These are phyloP conservation scores for Protea cynaroides DNA, from an alignment of 164 flowering plant genomes.

Conservation along the genomic window DNA sequence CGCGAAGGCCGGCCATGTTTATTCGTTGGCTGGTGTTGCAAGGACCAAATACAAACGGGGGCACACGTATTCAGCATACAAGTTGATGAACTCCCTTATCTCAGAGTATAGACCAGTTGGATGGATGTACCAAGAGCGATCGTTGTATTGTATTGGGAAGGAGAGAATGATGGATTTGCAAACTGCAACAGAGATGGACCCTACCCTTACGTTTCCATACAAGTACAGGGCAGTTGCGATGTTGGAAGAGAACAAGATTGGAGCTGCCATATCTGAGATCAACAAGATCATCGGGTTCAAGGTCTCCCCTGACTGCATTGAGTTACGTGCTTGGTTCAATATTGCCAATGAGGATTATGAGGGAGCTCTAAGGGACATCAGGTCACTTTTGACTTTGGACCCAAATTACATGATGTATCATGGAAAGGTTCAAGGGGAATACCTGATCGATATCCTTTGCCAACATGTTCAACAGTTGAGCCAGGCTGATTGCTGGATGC, in stretches of 20 bases:
- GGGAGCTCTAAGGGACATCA: no score
- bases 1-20: constrained; percentile 57
- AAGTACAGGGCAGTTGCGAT: constrained; percentile 58
- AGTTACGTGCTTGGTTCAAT: constrained; percentile 47
- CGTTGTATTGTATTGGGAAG: constrained; percentile 53
- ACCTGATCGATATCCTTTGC: no score
- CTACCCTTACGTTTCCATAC: constrained; percentile 36
- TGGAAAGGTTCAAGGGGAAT: no score
- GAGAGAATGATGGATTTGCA: constrained; percentile 61
- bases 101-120: constrained; percentile 47
- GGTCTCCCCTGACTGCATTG: constrained; percentile 55
- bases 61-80: constrained; percentile 56
- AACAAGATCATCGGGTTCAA: constrained; percentile 42
- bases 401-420: no score
- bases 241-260: constrained; percentile 45
- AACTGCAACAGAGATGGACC: constrained; percentile 63
- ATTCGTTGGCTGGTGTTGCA: constrained; percentile 68
- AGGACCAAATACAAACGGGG: constrained; percentile 63
- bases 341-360: no score
- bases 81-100: constrained; percentile 46
- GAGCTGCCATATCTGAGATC: constrained; percentile 40
- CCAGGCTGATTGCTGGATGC: constrained; percentile 7
- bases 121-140: constrained; percentile 93
- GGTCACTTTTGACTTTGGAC: no score
- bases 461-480: no score